Evolutionary conservation across 768 basidiomycete genomes (phyloP), one percentile per base, ranked within the genome.

Genomic region (Calocybe indica): DNA sequence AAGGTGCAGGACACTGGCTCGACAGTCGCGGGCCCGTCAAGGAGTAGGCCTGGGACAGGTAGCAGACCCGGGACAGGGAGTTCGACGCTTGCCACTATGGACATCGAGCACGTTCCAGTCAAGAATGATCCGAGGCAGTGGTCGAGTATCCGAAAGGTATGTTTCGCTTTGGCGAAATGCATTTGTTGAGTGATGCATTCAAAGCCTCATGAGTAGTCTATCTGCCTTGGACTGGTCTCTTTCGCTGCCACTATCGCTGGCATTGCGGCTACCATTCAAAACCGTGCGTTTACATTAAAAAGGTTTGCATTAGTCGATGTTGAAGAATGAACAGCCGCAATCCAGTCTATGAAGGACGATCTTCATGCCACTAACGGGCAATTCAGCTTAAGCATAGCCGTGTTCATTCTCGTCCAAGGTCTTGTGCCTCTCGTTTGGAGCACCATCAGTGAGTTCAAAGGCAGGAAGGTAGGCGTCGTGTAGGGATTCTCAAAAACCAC

Each of bases 341-440:
- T 86, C 32, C 61, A 73, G 28, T 61, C 79, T 46, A 82, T 88
- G 65, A 71, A 82, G 52, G 53, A 53, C 2, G 71, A 85, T 13
- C 69, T 91, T 34, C 74, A 76, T 38, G 82, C 88, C 1, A 78
- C 78, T 0, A 67, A 71, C 42, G 62, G 71, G 8, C 73, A 86
- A 52, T 81, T 92, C 48, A 83, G 85, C 51, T 70, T 80, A 62
- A 78, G 77, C 49, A 66, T 90, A 10, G 82, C 86, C 0, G 51
- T 83, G n/a, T 91, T 87, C 61, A 85, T 88, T 49, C 64, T 83
- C 2, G 55, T 87, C 8, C 89, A 91, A 61, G 88, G 89, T 2
- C 61, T 67, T 8, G 63, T 81, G 45, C 89, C 88, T 0, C 55
- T 87, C 8, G 33, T 83, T 3, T 89, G 88, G 88, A 77, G 73